Evolutionary conservation across 2,329 filamentous ascomycete genomes (phyloP).

Genomic region (Phialophora expanda): DNA sequence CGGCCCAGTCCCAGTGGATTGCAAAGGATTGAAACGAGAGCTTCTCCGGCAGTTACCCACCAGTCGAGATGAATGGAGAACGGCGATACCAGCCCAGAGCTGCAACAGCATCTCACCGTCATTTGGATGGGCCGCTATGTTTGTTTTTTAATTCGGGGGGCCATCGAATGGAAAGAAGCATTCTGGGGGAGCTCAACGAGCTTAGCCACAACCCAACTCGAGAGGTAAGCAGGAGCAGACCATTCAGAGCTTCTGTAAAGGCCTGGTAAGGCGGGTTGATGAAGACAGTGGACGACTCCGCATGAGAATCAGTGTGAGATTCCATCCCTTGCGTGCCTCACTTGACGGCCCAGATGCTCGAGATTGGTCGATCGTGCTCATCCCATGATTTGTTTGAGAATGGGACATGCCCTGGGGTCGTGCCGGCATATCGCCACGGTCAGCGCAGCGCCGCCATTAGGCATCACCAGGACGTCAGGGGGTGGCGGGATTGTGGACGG

Average conservation of each 20-base stretch:
- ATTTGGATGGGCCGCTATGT: not conserved
- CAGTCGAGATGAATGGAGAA: not conserved
- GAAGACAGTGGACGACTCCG: not conserved
- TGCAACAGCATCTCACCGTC: not conserved
- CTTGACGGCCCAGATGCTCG: not conserved
- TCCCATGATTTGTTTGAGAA: not conserved
- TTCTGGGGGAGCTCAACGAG: not conserved
- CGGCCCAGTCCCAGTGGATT: not conserved
- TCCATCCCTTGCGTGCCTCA: not conserved
- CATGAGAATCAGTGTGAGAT: not conserved
- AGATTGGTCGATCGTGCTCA: not conserved
- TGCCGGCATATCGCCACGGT: not conserved
- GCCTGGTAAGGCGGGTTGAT: not conserved
- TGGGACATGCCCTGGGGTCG: not conserved
- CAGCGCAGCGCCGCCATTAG: constrained; percentile 4
- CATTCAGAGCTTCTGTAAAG: not conserved
- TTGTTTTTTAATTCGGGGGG: not conserved
- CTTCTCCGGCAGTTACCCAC: constrained; percentile 4
- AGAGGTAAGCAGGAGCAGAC: not conserved
- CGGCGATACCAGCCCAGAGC: not conserved
- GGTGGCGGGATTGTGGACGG: constrained; percentile 15
- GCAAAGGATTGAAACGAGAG: not conserved
- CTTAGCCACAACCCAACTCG: not conserved
- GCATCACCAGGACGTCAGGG: constrained; percentile 14
- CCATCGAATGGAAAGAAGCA: not conserved